A percentile compares a stretch with the other conserved stretches of the same genome.
Conservation (phyloP, 169 alveolate species). For the Plasmodium berghei region DNA sequence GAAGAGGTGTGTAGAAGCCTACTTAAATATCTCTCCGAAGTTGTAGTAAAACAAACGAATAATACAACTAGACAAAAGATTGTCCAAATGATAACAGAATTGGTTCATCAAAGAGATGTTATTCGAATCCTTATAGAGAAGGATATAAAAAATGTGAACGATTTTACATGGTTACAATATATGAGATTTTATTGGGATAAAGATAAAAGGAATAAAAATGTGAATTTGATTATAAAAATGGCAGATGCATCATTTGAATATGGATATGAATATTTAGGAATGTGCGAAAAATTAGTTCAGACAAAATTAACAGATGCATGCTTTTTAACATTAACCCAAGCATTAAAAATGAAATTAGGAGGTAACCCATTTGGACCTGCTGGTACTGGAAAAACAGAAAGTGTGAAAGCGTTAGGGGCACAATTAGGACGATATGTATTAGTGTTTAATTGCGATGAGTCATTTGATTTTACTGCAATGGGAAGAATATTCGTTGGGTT, state of each 20-base stretch:
- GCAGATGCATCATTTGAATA: conserved; percentile 95
- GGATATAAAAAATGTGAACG: conserved; percentile 77
- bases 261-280: conserved; percentile 98
- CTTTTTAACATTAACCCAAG: conserved; percentile 96
- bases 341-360: conserved; percentile 96
- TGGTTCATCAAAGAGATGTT: conserved; percentile 97
- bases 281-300: conserved; percentile 96
- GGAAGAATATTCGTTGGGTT: conserved; percentile 96
- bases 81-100: conserved; percentile 95
- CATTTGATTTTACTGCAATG: conserved; percentile 98
- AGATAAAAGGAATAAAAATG: conserved; percentile 80
- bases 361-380: conserved; percentile 99
- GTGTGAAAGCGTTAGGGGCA: conserved; percentile 98
- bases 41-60: conserved; percentile 91
- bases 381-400: conserved; percentile 99
- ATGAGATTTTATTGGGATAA: conserved; percentile 95
- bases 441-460: conserved; percentile 99
- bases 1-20: conserved; percentile 83
- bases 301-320: conserved; percentile 99
- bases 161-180: conserved; percentile 96
- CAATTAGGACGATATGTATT: conserved; percentile 96
- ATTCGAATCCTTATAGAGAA: conserved; percentile 86
- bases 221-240: conserved; percentile 89
- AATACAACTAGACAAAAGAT: conserved; percentile 92
- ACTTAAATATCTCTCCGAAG: conserved; percentile 90